Evolutionary conservation across 1,284 basidiomycete genomes (phyloP).

Genomic region (Apiotrichum siamense): DNA sequence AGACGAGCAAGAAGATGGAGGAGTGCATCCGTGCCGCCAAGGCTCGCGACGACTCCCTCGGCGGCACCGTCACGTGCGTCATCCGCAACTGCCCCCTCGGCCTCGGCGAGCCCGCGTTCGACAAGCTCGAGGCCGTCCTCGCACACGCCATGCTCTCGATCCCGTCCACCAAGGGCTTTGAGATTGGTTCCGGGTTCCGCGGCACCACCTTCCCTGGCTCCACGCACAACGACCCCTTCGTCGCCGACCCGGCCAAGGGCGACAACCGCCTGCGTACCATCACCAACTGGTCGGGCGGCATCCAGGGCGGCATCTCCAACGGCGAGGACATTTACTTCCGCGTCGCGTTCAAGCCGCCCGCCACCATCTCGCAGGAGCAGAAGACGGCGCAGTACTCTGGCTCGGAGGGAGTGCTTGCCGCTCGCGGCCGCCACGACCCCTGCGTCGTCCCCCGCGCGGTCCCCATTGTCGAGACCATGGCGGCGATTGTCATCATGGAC

Average conservation of each 20-base stretch:
- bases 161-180: slow-evolving; percentile 97
- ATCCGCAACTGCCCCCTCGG: slow-evolving; percentile 85
- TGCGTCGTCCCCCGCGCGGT: slow-evolving; percentile 96
- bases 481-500: slow-evolving; percentile 91
- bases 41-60: slow-evolving; percentile 85
- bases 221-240: slow-evolving; percentile 88
- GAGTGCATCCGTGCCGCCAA: slow-evolving; percentile 91
- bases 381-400: slow-evolving; percentile 89
- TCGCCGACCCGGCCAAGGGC: slow-evolving; percentile 56
- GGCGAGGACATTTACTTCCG: slow-evolving; percentile 97
- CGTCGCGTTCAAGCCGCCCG: slow-evolving; percentile 96
- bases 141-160: slow-evolving; percentile 98
- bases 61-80: slow-evolving; percentile 94
- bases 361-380: slow-evolving; percentile 93
- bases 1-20: slow-evolving; percentile 85
- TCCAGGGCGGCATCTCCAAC: slow-evolving; percentile 97
- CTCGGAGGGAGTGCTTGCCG: slow-evolving; percentile 74
- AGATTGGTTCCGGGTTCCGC: slow-evolving; percentile 94
- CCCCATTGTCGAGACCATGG: slow-evolving; percentile 98
- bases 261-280: slow-evolving; percentile 61
- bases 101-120: slow-evolving; percentile 94
- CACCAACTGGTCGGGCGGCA: slow-evolving; percentile 95
- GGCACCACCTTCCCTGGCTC: slow-evolving; percentile 93
- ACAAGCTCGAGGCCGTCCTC: slow-evolving; percentile 95
- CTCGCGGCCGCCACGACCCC: slow-evolving; percentile 91